Evolutionary conservation across 257 asterid genomes (phyloP).

Genomic region (Solanum dulcamara): DNA sequence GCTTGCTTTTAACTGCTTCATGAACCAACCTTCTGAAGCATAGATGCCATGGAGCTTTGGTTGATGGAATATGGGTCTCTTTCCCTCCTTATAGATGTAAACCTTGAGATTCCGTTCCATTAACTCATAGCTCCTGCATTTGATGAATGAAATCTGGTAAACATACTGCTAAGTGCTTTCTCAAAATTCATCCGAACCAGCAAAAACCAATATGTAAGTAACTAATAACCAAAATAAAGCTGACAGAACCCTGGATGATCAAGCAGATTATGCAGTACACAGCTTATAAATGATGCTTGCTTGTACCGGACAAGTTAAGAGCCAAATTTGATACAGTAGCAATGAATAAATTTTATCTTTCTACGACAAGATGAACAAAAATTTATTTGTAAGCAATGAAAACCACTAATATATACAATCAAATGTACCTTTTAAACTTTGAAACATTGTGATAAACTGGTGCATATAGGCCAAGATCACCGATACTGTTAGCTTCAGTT

Average conservation of each 20-base stretch:
- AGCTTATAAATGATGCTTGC: background rate
- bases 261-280: background rate
- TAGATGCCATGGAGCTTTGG: slow-evolving; percentile 56
- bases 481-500: slow-evolving; percentile 8
- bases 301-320: background rate
- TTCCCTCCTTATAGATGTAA: slow-evolving; percentile 54
- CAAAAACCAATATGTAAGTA: background rate
- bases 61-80: slow-evolving; percentile 58
- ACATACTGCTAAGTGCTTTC: background rate
- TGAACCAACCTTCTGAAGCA: slow-evolving; percentile 77
- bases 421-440: slow-evolving; percentile 34
- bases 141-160: background rate
- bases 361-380: background rate
- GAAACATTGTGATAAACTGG: slow-evolving; percentile 54
- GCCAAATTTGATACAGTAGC: background rate
- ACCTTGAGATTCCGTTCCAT: slow-evolving; percentile 64
- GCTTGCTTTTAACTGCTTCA: slow-evolving; percentile 55
- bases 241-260: background rate
- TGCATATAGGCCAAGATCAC: slow-evolving; percentile 28
- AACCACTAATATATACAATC: background rate
- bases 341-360: background rate
- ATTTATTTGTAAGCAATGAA: background rate
- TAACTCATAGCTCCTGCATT: slow-evolving; percentile 59
- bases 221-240: background rate
- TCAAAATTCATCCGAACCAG: background rate